These are phyloP conservation scores for Tulasnella sp. DNA, from an alignment of 768 basidiomycete genomes.

Conservation along the genomic window DNA sequence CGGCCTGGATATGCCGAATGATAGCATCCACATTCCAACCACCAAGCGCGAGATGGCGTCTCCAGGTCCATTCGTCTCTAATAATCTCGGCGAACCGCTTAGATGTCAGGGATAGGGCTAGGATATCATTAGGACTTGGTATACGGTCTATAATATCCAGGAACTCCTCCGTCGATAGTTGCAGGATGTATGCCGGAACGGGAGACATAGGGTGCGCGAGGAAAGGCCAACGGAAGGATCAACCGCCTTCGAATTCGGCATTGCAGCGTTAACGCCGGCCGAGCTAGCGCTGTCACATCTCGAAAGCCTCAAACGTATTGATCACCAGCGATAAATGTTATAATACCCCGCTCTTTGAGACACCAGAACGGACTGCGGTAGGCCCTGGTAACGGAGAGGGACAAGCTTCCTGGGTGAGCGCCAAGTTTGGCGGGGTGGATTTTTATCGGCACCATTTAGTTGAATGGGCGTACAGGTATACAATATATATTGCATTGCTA, in stretches of 20 bases:
- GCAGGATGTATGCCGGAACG: neutral
- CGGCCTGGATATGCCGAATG: neutral
- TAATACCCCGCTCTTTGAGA: no score
- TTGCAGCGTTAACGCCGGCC: constrained; percentile 49
- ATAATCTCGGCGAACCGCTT: neutral
- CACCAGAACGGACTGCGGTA: no score
- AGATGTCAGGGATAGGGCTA: neutral
- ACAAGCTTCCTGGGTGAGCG: no score
- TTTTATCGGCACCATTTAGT: no score
- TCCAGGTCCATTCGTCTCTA: neutral
- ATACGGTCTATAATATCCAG: neutral
- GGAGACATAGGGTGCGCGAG: neutral
- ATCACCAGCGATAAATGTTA: no score
- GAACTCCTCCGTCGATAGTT: neutral
- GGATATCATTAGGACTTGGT: neutral
- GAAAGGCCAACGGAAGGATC: neutral
- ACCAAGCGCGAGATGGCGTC: neutral
- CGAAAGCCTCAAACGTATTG: no score
- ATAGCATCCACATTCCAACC: neutral
- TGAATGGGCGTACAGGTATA: no score
- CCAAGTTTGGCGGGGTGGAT: no score
- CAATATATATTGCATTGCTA: no score
- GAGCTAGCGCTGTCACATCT: constrained; percentile 58
- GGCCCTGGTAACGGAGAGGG: no score
- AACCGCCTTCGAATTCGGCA: neutral